These are phyloP conservation scores for Aspergillus tanneri DNA, from an alignment of 2,329 filamentous ascomycete genomes.

Conservation along the genomic window DNA sequence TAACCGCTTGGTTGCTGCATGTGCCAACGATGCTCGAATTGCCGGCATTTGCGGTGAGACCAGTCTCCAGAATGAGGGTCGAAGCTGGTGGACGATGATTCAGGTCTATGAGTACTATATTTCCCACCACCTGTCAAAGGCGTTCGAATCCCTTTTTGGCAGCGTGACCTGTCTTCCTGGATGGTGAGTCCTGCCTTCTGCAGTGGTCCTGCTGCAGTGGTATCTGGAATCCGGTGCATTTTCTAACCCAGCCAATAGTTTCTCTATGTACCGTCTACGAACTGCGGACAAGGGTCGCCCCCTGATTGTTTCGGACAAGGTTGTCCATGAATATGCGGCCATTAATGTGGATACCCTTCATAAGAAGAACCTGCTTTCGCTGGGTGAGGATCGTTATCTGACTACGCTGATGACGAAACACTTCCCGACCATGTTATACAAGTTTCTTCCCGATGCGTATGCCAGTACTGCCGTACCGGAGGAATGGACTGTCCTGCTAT, in stretches of 20 bases:
- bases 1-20: conserved; percentile 87
- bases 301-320: conserved; percentile 83
- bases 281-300: conserved; percentile 93
- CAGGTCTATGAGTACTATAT: conserved; percentile 99
- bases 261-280: conserved; percentile 96
- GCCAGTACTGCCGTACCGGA: conserved; percentile 92
- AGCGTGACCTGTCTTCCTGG: conserved; percentile 98
- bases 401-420: conserved; percentile 98
- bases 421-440: conserved; percentile 93
- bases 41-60: conserved; percentile 97
- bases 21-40: conserved; percentile 91
- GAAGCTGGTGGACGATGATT: conserved; percentile 99
- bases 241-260: conserved; percentile 60
- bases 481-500: conserved; percentile 88
- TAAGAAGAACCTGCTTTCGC: conserved; percentile 86
- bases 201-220: no score
- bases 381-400: conserved; percentile 95
- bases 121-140: conserved; percentile 93
- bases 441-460: conserved; percentile 90
- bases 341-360: conserved; percentile 91
- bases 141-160: conserved; percentile 96
- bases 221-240: background rate
- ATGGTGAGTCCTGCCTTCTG: conserved; percentile 67
- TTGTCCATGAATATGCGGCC: conserved; percentile 86
- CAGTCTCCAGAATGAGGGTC: conserved; percentile 89